Evolutionary conservation across 306 rosid species (phyloP).

Genomic region (Geum urbanum): DNA sequence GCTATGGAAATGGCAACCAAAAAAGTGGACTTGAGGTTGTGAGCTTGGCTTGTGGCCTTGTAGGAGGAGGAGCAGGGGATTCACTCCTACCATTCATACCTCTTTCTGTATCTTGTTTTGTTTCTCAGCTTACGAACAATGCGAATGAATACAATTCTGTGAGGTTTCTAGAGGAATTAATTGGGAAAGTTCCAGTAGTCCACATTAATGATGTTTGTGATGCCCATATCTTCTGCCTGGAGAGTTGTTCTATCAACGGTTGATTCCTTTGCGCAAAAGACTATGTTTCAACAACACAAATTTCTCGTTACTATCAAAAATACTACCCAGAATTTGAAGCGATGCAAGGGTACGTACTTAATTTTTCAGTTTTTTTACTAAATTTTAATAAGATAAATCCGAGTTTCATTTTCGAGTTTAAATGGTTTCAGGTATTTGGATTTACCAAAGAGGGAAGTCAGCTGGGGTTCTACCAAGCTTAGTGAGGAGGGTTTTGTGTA

Average conservation of each 20-base stretch:
- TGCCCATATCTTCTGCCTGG: constrained; percentile 39
- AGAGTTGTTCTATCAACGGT: constrained; percentile 26
- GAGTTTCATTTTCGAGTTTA: neutral
- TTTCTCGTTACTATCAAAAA: constrained; percentile 34
- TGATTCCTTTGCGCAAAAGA: constrained; percentile 42
- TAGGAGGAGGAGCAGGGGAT: constrained; percentile 31
- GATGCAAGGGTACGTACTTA: constrained; percentile 37
- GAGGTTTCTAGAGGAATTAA: constrained; percentile 25
- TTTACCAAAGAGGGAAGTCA: constrained; percentile 29
- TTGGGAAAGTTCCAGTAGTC: constrained; percentile 31
- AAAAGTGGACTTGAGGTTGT: constrained; percentile 29
- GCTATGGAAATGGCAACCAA: constrained; percentile 13
- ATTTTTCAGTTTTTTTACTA: neutral
- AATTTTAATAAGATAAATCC: neutral
- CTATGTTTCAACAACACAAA: constrained; percentile 39
- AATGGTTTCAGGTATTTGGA: constrained; percentile 39
- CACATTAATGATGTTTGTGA: constrained; percentile 37
- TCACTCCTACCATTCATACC: constrained; percentile 6
- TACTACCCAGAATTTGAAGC: constrained; percentile 34
- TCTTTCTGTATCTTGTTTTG: neutral
- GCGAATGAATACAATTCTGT: neutral
- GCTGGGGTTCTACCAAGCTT: constrained; percentile 43
- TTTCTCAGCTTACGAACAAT: constrained; percentile 27
- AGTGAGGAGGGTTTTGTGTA: constrained; percentile 38
- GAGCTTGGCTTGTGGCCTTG: constrained; percentile 31